Evolutionary conservation across 805 yeast species (phyloP).

Genomic region (Pichia kluyveri): DNA sequence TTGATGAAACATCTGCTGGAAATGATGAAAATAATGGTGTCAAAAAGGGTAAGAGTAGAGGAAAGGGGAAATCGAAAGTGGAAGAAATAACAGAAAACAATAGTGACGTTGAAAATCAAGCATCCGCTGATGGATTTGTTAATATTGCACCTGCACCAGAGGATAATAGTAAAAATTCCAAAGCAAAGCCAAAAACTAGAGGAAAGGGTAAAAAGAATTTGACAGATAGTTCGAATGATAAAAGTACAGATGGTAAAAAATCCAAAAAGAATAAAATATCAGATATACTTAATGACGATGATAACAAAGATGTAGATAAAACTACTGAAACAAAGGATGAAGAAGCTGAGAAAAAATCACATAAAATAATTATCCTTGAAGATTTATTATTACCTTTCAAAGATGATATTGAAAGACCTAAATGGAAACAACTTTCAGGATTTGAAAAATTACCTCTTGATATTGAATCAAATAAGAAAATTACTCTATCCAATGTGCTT

Average conservation of each 20-base stretch:
- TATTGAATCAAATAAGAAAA: background rate
- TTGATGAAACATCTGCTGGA: background rate
- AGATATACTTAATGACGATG: background rate
- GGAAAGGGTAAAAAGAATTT: background rate
- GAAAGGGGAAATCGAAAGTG: background rate
- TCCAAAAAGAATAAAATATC: background rate
- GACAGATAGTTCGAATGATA: background rate
- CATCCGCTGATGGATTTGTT: background rate
- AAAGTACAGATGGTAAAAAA: background rate
- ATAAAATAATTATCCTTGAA: slow-evolving; percentile 16
- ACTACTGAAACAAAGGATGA: background rate
- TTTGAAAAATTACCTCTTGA: slow-evolving; percentile 14
- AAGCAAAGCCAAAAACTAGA: background rate
- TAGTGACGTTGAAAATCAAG: background rate
- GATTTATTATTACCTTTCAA: slow-evolving; percentile 26
- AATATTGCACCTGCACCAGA: slow-evolving; percentile 8
- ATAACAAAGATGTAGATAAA: background rate
- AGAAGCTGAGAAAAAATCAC: slow-evolving; percentile 2
- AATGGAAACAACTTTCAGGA: slow-evolving; percentile 15
- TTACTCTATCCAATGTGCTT: slow-evolving; percentile 34
- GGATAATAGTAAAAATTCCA: background rate
- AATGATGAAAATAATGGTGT: background rate
- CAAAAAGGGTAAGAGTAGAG: background rate
- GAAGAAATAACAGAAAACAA: background rate
- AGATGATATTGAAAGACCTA: slow-evolving; percentile 16